Evolutionary conservation across 1,284 basidiomycete genomes (phyloP), one percentile per base, ranked within the genome.

Genomic region (Psilocybe mexicana): DNA sequence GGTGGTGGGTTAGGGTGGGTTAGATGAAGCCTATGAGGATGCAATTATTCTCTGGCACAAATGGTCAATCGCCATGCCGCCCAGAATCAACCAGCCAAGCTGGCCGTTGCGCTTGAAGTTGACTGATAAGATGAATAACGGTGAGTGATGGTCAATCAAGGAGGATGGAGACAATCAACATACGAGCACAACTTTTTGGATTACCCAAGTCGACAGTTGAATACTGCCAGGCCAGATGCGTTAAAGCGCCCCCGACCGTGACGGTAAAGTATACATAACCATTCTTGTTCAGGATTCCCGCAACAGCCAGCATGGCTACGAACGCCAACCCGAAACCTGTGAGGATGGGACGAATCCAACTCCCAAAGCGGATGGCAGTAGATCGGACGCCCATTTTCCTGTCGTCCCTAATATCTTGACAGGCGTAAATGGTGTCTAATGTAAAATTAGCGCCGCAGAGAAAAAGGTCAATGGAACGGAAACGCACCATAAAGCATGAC

Each of bases 401-500:
- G 58, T 79, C 77, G 62, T 78, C 77, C 57, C 72, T 64, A 12
- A 75, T 74, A 57, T 79, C 77, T 63, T 78, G 77, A 59, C 76
- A 78, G 14, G 76, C 77, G 60, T 79, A 79, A 45, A 78, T 72
- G 24, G 77, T 79, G 61, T 79, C 77, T 76, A 12, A 12, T 3
- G 10, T 24, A 42, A 18, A 43, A 12, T 43, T 36, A 10, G 30
- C 14, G 18, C 11, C 3, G 18, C 10, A 18, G 12, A 14, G 38
- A 14, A 12, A 14, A 5, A 4, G 10, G 14, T 6, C 7, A 40
- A 40, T 12, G n/a, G 38, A 40, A 40, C 3, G 14, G 35, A 3
- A 28, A 65, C 65, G 2, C 54, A 81, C 80, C 87, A 65, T 89
- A 90, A 23, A 86, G 73, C 75, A 90, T 82, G 2, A 86, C 89